Base-by-base conservation (phyloP, 2,329 filamentous ascomycete genomes). In the Phyllosticta citribraziliensis region DNA sequence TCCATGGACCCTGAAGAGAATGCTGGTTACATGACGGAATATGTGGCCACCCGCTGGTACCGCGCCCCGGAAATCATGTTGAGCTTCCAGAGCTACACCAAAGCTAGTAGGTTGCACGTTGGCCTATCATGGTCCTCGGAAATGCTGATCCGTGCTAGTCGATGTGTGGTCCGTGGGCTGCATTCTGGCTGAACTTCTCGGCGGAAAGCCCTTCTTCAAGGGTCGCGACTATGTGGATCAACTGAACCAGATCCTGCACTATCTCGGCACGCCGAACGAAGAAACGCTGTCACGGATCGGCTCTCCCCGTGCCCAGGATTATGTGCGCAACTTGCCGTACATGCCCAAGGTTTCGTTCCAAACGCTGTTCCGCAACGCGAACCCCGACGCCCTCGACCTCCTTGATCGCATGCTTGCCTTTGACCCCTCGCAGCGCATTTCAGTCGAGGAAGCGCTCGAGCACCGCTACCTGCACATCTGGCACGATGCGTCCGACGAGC, bases 91-190 rank as follows among this genome's bases (percentile, higher is more conserved):
- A 97, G 91, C 80, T 99, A 99, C 77, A 99, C 94, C 70, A 99
- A 99, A 91, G 94, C 94, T 68, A 99, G 94, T 97, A 85, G 62
- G 92, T 93, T 5, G 14, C 4, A n/a, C 24, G 24, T n/a, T 2
- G 11, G 0, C 33, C 24, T 14, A 14, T 8, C 3, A 35, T n/a
- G 40, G 27, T 30, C 22, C 50, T 25, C 62, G 51, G 30, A 57
- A 22, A 66, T 25, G 58, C 47, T 58, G 40, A 59, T 40, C 2
- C 40, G 33, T 17, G 27, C 17, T 62, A 97, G 93, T 99, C 76
- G 94, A 99, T 73, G 93, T 99, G 35, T 99, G 94, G 94, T 99
- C 94, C 9, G 93, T 99, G 52, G 94, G 94, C 64, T 99, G 94
- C 73, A 99, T 99, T 70, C 84, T 99, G 59, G 94, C 94, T 59